Evolutionary conservation across 768 basidiomycete genomes (phyloP).

Genomic region (Hericium erinaceus): DNA sequence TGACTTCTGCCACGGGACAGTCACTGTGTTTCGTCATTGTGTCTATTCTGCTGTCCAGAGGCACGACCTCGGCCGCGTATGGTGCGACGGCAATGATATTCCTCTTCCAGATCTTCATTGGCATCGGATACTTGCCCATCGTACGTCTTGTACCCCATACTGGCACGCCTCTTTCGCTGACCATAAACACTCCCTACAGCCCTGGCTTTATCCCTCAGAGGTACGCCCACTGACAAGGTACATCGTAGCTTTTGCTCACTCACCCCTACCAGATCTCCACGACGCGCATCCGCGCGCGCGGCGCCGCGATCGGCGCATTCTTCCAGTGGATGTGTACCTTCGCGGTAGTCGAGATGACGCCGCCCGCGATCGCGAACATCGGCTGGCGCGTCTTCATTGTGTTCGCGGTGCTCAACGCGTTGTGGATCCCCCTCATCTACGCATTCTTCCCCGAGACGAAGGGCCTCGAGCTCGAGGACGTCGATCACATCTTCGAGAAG

Average conservation of each 20-base stretch:
- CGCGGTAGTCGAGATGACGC: constrained; percentile 34
- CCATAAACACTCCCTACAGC: not conserved
- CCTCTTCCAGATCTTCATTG: constrained; percentile 32
- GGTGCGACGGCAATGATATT: constrained; percentile 33
- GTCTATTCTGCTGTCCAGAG: constrained; percentile 26
- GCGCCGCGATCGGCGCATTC: constrained; percentile 23
- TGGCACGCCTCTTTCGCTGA: not conserved
- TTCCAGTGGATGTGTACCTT: constrained; percentile 23
- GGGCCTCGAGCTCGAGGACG: constrained; percentile 30
- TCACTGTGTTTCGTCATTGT: constrained; percentile 30
- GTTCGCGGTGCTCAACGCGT: constrained; percentile 35
- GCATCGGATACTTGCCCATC: constrained; percentile 30
- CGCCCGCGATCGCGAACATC: constrained; percentile 34
- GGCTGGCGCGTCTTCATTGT: constrained; percentile 36
- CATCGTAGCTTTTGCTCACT: constrained; percentile 8
- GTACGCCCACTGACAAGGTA: not conserved
- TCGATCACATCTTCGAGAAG: constrained; percentile 32
- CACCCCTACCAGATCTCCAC: constrained; percentile 23
- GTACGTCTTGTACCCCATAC: constrained; percentile 9
- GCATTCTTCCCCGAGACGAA: constrained; percentile 27
- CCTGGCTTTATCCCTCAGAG: not conserved
- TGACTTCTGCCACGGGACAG: constrained; percentile 28
- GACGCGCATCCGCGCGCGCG: constrained; percentile 28
- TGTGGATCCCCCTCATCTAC: constrained; percentile 33
- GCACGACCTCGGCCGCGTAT: constrained; percentile 24